Evolutionary conservation across 257 asterid species (phyloP).

Genomic region (Ilex asprella): DNA sequence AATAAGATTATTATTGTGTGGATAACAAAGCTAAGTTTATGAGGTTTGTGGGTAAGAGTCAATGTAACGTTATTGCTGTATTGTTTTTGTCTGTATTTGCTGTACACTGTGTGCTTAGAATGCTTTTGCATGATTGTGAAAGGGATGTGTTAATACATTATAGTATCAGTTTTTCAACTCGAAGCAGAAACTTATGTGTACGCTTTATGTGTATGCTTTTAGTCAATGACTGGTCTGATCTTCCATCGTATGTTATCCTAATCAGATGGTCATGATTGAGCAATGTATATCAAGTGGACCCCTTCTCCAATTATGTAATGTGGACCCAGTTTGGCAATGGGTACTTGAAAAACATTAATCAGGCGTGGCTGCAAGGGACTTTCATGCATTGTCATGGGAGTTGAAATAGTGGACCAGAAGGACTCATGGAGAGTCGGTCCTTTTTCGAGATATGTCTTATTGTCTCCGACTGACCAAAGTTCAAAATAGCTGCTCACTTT

Average conservation of each 20-base stretch:
- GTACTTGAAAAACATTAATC: no score
- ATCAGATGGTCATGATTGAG: not conserved
- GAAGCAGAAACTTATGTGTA: not conserved
- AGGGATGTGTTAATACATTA: not conserved
- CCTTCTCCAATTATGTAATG: no score
- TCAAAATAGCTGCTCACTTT: not conserved
- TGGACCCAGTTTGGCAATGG: not conserved
- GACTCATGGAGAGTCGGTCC: no score
- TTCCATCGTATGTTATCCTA: not conserved
- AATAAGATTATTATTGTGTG: not conserved
- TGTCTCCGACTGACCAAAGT: no score
- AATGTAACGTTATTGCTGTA: conserved; percentile 17
- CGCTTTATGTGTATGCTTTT: not conserved
- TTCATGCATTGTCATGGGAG: no score
- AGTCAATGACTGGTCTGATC: not conserved
- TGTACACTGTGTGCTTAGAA: conserved; percentile 9
- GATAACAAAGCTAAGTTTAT: not conserved
- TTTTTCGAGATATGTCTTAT: not conserved
- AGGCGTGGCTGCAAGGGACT: no score
- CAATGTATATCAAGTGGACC: no score
- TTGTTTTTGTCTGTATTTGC: not conserved
- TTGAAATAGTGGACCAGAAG: no score
- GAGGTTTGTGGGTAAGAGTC: conserved; percentile 13
- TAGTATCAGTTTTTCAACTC: no score
- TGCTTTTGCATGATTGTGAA: conserved; percentile 5